Evolutionary conservation across 2,329 filamentous ascomycete genomes (phyloP), one percentile per base, ranked within the genome.

Genomic region (Pestalotiopsis sp.): DNA sequence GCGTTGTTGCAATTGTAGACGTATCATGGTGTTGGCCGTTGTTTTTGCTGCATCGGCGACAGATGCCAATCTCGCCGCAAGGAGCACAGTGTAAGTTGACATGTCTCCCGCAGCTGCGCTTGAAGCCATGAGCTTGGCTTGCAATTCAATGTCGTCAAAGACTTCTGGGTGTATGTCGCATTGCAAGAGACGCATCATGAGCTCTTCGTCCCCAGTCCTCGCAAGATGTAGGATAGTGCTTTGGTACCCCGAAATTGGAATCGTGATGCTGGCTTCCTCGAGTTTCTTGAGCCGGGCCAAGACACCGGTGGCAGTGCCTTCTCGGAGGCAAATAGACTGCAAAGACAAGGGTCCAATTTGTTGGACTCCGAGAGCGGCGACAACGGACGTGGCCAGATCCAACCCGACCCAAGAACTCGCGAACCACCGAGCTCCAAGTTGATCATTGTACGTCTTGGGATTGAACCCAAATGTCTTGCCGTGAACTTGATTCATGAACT

Each of bases 371-470:
- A 97, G 87, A 74, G 92, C 89, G 20, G 96, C 82, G 6, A 92
- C 86, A 41, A 87, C 87, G 4, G 76, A 73, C 67, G 97, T 89
- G 31, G 93, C 89, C 72, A 91, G 87, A 68, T 95, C 90, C 11
- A 94, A 83, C 1, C 91, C 88, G 25, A 96, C 86, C 78, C 93
- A 92, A 20, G 82, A 82, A 68, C 85, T 91, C 11, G 94, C 94
- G 77, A 97, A 95, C 82, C 94, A 90, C 71, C 91, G 88, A n/a
- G 94, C 92, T 20, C 92, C 91, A 38, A 97, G 86, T 0, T 83
- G 80, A 77, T 96, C 93, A 74, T 88, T 91, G 71, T 90, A 87
- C 9, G 80, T 79, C 69, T 86, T 89, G 45, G 80, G 80, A 14
- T 71, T 71, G 31, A 82, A 79, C 25, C 80, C 79, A 70, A 80